phyloP scores from a whole-genome alignment of 257 asterid genomes.

The Solanum sitiens region DNA sequence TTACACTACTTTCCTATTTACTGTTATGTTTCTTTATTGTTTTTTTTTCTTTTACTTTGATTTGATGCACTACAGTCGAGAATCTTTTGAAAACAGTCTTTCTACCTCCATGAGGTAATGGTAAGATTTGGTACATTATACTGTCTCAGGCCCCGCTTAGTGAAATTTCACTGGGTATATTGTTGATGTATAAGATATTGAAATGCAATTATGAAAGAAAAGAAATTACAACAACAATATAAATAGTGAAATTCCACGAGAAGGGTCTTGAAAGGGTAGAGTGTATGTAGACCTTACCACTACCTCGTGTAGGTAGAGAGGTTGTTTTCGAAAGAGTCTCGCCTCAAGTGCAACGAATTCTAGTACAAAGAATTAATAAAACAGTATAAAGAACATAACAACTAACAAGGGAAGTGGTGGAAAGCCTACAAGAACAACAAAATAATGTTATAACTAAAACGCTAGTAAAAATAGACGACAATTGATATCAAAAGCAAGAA shows the following conservation, averaged over 20 bases:
- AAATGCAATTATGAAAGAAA: neutral
- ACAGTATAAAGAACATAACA: neutral
- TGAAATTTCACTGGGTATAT: neutral
- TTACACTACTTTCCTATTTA: neutral
- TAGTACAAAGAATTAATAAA: neutral
- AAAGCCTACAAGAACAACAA: neutral
- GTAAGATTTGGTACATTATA: neutral
- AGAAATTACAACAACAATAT: too few species aligned
- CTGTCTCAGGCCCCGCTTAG: neutral
- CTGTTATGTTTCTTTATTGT: neutral
- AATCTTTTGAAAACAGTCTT: too few species aligned
- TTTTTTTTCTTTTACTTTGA: neutral
- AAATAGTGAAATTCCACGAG: neutral
- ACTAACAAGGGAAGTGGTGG: neutral
- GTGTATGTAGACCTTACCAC: neutral
- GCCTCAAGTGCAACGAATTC: neutral
- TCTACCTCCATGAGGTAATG: neutral
- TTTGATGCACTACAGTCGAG: neutral
- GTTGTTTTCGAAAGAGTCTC: too few species aligned
- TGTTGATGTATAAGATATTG: neutral
- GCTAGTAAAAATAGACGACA: too few species aligned
- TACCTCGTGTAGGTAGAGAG: neutral
- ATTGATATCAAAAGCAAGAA: neutral
- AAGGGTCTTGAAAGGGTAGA: neutral
- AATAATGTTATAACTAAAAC: too few species aligned